phyloP scores from a whole-genome alignment of 192 early-diverging fungal species.

The Glomus cerebriforme region DNA sequence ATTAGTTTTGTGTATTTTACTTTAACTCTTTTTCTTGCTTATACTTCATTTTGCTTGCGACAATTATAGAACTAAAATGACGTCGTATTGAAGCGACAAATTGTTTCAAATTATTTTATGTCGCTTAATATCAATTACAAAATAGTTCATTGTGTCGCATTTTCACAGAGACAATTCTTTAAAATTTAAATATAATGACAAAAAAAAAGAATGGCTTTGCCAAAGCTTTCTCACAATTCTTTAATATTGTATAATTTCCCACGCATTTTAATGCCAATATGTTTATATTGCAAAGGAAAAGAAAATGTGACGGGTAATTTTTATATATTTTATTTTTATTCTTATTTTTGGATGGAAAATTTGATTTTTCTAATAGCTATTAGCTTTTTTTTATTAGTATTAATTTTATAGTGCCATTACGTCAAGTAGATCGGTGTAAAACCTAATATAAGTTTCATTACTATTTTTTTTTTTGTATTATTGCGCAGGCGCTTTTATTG shows the following conservation, averaged over 20 bases:
- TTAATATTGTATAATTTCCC: background rate
- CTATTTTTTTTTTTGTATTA: background rate
- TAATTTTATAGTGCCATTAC: background rate
- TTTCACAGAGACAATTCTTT: conserved; percentile 7
- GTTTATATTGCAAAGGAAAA: background rate
- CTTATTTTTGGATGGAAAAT: background rate
- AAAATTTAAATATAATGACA: conserved; percentile 2
- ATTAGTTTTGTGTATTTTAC: conserved; percentile 16
- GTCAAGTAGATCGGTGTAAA: background rate
- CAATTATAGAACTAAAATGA: conserved; percentile 6
- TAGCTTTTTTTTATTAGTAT: background rate
- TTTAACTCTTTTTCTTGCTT: conserved; percentile 3
- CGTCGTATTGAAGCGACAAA: background rate
- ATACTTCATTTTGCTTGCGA: background rate
- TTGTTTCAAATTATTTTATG: background rate
- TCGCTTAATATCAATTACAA: background rate
- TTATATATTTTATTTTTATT: background rate
- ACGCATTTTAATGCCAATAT: background rate
- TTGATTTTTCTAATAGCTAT: background rate
- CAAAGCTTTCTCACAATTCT: background rate
- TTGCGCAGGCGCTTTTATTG: background rate
- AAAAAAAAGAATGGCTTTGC: background rate
- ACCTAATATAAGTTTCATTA: background rate
- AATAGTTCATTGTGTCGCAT: background rate
- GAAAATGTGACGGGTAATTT: background rate